Conservation (phyloP, 2,329 filamentous ascomycete species). For the Mycogone perniciosa region DNA sequence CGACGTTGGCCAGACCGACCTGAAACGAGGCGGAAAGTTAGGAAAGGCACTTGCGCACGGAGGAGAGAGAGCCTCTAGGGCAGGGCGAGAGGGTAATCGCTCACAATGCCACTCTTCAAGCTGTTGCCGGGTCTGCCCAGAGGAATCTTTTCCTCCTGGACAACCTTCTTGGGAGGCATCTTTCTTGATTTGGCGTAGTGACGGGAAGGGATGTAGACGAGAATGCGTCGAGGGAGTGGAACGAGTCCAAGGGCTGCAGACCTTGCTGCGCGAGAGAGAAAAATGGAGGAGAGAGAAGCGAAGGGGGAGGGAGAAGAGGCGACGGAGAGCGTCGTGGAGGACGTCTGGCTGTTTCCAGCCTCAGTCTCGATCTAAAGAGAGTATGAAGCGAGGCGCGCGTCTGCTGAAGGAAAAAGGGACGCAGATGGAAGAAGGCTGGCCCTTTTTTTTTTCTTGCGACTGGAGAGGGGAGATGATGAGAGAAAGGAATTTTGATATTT, state of each 20-base stretch:
- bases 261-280: slow-evolving; percentile 57
- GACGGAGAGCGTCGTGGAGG: slow-evolving; percentile 39
- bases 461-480: slow-evolving; percentile 9
- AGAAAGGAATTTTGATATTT: slow-evolving; percentile 9
- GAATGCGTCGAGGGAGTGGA: slow-evolving; percentile 48
- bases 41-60: slow-evolving; percentile 4
- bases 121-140: slow-evolving; percentile 95
- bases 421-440: slow-evolving; percentile 18
- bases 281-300: slow-evolving; percentile 46
- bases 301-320: slow-evolving; percentile 34
- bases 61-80: background rate
- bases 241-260: slow-evolving; percentile 52
- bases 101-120: slow-evolving; percentile 97
- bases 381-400: slow-evolving; percentile 17
- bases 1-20: slow-evolving; percentile 98
- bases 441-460: slow-evolving; percentile 8
- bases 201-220: slow-evolving; percentile 42
- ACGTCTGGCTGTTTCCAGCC: slow-evolving; percentile 38
- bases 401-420: slow-evolving; percentile 18
- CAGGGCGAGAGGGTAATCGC: slow-evolving; percentile 23
- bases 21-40: slow-evolving; percentile 32
- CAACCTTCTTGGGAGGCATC: slow-evolving; percentile 94
- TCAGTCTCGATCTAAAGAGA: slow-evolving; percentile 19
- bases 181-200: slow-evolving; percentile 59
- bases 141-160: slow-evolving; percentile 90